Base-by-base conservation (phyloP, 257 asterid genomes). In the Sherardia arvensis region DNA sequence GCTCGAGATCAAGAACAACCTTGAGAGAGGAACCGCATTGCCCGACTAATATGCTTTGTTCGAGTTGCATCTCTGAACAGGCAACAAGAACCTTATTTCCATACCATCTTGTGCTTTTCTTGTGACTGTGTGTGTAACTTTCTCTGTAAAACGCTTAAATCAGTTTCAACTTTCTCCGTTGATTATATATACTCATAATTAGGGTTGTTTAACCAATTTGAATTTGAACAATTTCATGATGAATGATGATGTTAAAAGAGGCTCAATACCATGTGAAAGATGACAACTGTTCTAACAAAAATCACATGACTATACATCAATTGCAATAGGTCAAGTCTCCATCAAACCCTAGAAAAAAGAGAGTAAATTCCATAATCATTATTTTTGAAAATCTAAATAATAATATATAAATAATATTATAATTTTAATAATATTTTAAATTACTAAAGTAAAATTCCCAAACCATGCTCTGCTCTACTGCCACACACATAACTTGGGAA, bases 1-100 rank as follows among this genome's bases (percentile, higher is more conserved):
- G 26, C 67, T 88, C 73, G 98, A 91, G 87, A 91, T 91, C 77
- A 91, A 86, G 94, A 88, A 91, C 85, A 88, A 88, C 71, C 96
- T 88, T 20, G 98, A 91, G 81, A 79, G 91, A 69, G 87, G 87
- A 77, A 81, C 87, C 61, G 87, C 85, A 45, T 73, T 81, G 59
- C 87, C 85, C 27, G 91, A 84, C 71, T 84, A 27, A 84, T 68
- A 66, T 66, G 59, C 27, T 12, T 8, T n/a, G n/a, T n/a, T n/a
- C n/a, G n/a, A n/a, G n/a, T n/a, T n/a, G n/a, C n/a, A n/a, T 34
- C 12, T 38, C 38, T 40, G 36, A 18, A 47, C 54, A 14, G 25
- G 53, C 66, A 14, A 62, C 40, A n/a, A 25, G 43, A 14, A 15
- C 47, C 36, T 49, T 14, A 3, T 38, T 25, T 5, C 47, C 20